Conservation (phyloP, 768 basidiomycete genomes). For the Phaffia tasmanica region DNA sequence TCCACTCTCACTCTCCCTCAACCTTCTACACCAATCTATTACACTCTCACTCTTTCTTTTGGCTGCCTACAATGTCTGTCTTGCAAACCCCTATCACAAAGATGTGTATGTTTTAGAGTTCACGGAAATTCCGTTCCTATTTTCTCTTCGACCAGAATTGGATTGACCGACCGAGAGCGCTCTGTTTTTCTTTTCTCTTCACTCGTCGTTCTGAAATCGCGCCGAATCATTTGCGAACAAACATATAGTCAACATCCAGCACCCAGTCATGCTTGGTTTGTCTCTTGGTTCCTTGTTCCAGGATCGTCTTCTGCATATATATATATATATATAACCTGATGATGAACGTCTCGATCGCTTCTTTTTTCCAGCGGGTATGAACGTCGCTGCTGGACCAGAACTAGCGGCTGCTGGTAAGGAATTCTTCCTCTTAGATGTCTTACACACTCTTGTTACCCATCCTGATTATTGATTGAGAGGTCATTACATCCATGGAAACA, state of each 20-base stretch:
- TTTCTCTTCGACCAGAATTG: neutral
- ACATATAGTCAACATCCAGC: constrained; percentile 19
- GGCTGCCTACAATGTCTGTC: neutral
- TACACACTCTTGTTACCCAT: too few species aligned
- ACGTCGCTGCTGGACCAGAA: constrained; percentile 48
- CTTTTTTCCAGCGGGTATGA: constrained; percentile 10
- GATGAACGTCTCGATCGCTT: neutral
- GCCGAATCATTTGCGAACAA: too few species aligned
- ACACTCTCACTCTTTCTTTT: neutral
- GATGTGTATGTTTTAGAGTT: constrained; percentile 7
- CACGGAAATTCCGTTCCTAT: neutral
- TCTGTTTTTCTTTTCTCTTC: neutral
- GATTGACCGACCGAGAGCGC: neutral
- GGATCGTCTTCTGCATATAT: neutral
- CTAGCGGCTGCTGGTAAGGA: constrained; percentile 56
- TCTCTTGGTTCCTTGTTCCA: neutral
- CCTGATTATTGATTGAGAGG: too few species aligned
- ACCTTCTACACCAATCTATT: neutral
- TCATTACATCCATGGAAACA: too few species aligned
- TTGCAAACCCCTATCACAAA: constrained; percentile 21
- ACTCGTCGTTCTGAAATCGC: neutral
- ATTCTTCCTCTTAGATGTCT: too few species aligned
- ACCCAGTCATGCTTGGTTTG: constrained; percentile 19
- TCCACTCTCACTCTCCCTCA: too few species aligned
- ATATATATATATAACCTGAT: neutral